Evolutionary conservation across 768 basidiomycete species (phyloP).

Genomic region (Serendipita vermifera): DNA sequence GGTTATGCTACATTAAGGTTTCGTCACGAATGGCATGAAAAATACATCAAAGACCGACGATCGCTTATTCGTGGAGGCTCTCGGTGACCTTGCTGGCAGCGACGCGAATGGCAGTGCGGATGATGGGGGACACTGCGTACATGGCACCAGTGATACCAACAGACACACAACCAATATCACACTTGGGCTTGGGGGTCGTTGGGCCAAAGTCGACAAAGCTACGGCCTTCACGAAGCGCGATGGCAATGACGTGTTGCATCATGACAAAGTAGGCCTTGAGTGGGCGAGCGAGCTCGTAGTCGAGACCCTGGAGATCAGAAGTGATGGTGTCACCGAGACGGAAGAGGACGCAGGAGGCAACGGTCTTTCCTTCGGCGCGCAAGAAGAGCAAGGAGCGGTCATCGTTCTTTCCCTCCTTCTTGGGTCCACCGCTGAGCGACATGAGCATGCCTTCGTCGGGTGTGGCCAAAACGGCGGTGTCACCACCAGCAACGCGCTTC

Average conservation of each 20-base stretch:
- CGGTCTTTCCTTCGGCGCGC: slow-evolving; percentile 1
- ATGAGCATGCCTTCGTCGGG: slow-evolving; percentile 7
- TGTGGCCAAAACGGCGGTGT: background rate
- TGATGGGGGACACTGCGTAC: background rate
- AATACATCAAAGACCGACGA: too few relatives aligned
- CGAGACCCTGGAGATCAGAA: slow-evolving; percentile 5
- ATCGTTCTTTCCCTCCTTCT: too few relatives aligned
- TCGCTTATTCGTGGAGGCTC: background rate
- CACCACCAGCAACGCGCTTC: background rate
- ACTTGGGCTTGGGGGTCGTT: slow-evolving; percentile 4
- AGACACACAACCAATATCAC: background rate
- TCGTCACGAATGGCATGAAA: background rate
- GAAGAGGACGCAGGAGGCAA: slow-evolving; percentile 7
- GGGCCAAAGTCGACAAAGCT: slow-evolving; percentile 8
- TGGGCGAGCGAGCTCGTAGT: slow-evolving; percentile 2
- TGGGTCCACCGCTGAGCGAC: background rate
- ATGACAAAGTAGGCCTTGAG: slow-evolving; percentile 10
- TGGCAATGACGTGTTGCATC: slow-evolving; percentile 6
- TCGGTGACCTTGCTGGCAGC: slow-evolving; percentile 1
- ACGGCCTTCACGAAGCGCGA: background rate
- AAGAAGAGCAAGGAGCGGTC: slow-evolving; percentile 5
- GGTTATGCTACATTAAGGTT: background rate
- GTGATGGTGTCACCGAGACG: slow-evolving; percentile 6
- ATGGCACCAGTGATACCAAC: slow-evolving; percentile 7
- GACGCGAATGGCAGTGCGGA: background rate